Base-by-base conservation (phyloP, 2,329 filamentous ascomycete genomes). In the Monilinia laxa region DNA sequence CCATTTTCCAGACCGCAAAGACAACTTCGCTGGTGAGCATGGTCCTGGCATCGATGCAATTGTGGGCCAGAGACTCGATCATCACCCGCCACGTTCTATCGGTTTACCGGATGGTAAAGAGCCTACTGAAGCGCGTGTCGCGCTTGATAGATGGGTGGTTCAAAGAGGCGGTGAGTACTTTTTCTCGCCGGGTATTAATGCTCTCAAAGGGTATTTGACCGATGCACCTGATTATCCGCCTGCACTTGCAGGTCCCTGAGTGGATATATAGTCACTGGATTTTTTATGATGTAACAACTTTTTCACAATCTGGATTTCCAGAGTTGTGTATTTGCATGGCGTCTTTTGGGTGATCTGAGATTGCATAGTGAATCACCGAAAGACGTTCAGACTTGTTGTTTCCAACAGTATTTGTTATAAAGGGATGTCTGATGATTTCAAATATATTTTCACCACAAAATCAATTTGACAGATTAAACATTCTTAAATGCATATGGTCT, bases 91-190 rank as follows among this genome's bases (percentile, higher is more conserved):
- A 20, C 55, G 62, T 18, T 65, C 71, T 56, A 59, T 77, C 1
- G 70, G 70, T 11, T 69, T 75, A 20, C 70, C 71, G 18, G 70
- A 73, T 65, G 70, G 69, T 7, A 62, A 65, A 4, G 64, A 68
- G 2, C 62, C 71, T 18, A 69, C 69, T 1, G 66, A 71, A 16
- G 67, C 66, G 31, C 54, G 76, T n/a, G 28, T 71, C n/a, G 69
- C 74, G 47, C 69, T 71, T 56, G 62, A 67, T 35, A 72, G 72
- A 62, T 81, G 80, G 77, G 80, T 81, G 3, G 71, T 79, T 45
- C 75, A 78, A 0, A 76, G 73, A 38, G 80, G 80, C 18, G 80
- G 80, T 5, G 80, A 81, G 66, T 82, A 82, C 65, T 81, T 81
- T 74, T 81, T 82, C 70, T 76, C 78, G 31, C 80, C 80, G 9